phyloP scores from a whole-genome alignment of 139 green algal genomes.

The Chlamydomonas sp. region DNA sequence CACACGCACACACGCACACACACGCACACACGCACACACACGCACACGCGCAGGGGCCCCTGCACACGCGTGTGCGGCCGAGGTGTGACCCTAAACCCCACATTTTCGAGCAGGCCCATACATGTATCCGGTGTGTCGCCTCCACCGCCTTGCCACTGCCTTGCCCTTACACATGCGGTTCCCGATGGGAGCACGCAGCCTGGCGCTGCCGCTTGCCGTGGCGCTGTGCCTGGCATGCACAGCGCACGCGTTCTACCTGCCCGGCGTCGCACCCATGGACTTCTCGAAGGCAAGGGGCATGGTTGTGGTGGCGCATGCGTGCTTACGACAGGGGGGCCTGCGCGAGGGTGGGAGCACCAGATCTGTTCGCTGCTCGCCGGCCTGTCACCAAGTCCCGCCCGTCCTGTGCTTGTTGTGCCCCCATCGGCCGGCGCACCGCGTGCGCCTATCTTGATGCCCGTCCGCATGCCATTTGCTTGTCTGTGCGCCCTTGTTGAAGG shows the following conservation, averaged over 20 bases:
- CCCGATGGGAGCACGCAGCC: no score
- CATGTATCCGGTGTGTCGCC: no score
- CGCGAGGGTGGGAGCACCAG: not conserved
- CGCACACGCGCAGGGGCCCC: no score
- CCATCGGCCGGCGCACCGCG: not conserved
- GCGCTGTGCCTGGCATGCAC: not conserved
- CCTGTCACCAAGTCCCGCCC: not conserved
- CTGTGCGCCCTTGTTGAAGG: not conserved
- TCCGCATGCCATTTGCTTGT: not conserved
- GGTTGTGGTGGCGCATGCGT: no score
- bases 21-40: no score
- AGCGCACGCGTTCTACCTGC: slow-evolving; percentile 78
- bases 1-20: no score
- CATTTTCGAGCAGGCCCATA: no score
- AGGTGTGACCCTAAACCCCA: no score
- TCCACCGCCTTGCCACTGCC: no score
- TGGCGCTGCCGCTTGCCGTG: not conserved
- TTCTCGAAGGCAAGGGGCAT: slow-evolving; percentile 60
- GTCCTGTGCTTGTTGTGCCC: not conserved
- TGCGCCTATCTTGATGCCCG: not conserved
- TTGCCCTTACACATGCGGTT: no score
- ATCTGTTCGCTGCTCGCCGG: not conserved
- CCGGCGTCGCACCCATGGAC: slow-evolving; percentile 86
- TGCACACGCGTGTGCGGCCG: no score
- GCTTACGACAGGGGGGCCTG: no score